A percentile compares a stretch with the other conserved stretches of the same genome.
These are phyloP conservation scores for Fraxinus floribunda DNA, from an alignment of 305 asterid species.

Conservation along the genomic window DNA sequence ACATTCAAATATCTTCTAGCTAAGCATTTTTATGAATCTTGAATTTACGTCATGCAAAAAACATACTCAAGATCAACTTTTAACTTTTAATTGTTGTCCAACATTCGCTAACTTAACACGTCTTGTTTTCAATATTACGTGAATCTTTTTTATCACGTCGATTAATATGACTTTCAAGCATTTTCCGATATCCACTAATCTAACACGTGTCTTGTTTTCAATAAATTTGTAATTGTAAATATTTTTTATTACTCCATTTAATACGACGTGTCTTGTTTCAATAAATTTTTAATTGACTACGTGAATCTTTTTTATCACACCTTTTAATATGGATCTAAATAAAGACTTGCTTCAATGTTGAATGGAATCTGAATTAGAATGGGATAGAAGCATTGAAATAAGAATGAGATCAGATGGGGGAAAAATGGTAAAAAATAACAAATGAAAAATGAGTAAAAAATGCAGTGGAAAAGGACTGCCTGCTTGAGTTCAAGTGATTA, in stretches of 20 bases:
- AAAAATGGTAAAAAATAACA: neutral
- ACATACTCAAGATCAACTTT: neutral
- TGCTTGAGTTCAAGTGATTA: too few species aligned
- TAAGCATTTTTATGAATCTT: too few species aligned
- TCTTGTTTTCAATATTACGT: neutral
- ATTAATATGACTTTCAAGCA: neutral
- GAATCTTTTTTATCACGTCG: neutral
- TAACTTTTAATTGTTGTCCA: neutral
- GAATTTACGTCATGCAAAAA: neutral
- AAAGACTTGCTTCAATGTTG: neutral
- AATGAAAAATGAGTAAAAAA: neutral
- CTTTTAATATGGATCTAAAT: too few species aligned
- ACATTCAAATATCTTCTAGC: neutral
- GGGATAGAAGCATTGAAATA: conserved; percentile 30
- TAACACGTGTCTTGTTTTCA: neutral
- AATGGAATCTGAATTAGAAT: conserved; percentile 15
- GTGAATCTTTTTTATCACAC: too few species aligned
- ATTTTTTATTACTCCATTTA: too few species aligned
- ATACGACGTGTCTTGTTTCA: neutral
- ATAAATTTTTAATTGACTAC: neutral
- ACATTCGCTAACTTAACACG: neutral
- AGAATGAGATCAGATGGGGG: conserved; percentile 30
- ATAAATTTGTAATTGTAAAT: neutral
- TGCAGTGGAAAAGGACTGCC: conserved; percentile 3
- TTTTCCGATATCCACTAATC: neutral